Evolutionary conservation across 1,284 basidiomycete genomes (phyloP).

Genomic region (Boletus mariae): DNA sequence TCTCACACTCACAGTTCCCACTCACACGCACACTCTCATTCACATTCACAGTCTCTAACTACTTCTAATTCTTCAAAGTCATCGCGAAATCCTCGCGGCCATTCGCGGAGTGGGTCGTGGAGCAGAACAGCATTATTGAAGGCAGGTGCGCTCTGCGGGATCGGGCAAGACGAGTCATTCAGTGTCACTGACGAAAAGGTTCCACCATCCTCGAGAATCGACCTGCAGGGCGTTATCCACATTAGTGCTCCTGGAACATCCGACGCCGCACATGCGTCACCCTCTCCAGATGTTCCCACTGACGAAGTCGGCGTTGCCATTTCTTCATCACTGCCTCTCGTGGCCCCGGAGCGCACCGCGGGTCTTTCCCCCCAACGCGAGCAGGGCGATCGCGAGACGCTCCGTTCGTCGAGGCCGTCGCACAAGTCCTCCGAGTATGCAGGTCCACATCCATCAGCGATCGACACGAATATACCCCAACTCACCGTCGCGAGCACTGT

Average conservation of each 20-base stretch:
- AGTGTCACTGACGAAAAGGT: slow-evolving; percentile 30
- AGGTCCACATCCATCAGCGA: slow-evolving; percentile 41
- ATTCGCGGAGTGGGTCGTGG: slow-evolving; percentile 59
- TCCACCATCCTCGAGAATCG: slow-evolving; percentile 26
- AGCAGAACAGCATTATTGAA: slow-evolving; percentile 54
- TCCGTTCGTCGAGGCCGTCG: slow-evolving; percentile 9
- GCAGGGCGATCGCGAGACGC: slow-evolving; percentile 10
- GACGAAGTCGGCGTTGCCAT: slow-evolving; percentile 62
- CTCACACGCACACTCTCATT: slow-evolving; percentile 39
- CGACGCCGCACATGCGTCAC: slow-evolving; percentile 22
- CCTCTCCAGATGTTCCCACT: slow-evolving; percentile 15
- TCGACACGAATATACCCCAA: slow-evolving; percentile 23
- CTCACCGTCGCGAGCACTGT: slow-evolving; percentile 34
- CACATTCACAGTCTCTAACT: slow-evolving; percentile 44
- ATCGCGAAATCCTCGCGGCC: slow-evolving; percentile 39
- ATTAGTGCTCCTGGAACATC: slow-evolving; percentile 28
- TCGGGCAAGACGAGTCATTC: slow-evolving; percentile 24
- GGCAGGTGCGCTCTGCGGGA: slow-evolving; percentile 40
- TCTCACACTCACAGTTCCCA: slow-evolving; percentile 23
- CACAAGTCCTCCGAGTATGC: slow-evolving; percentile 42
- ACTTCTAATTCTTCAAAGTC: slow-evolving; percentile 45
- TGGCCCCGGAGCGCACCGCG: slow-evolving; percentile 37
- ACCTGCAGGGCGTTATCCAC: slow-evolving; percentile 43
- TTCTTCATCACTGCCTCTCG: slow-evolving; percentile 51
- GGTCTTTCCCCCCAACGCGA: slow-evolving; percentile 46